Evolutionary conservation across 768 basidiomycete species (phyloP).

Genomic region (Guyanaporus albipodus): DNA sequence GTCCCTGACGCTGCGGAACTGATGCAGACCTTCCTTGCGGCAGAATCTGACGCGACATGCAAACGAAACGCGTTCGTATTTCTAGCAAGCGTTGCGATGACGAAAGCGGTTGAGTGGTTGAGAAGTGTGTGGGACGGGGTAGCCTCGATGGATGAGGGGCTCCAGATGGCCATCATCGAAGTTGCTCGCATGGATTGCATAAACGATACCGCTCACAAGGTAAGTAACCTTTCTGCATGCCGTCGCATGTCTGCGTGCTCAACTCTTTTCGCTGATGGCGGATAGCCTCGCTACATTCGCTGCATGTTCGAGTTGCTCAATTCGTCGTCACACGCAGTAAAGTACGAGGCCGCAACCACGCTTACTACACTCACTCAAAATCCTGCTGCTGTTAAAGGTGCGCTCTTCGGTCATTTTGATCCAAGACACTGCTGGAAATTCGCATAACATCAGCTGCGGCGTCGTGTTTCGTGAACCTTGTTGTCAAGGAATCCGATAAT

Average conservation of each 20-base stretch:
- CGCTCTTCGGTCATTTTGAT: conserved; percentile 1
- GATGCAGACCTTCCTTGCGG: conserved; percentile 92
- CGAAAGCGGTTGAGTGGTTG: conserved; percentile 90
- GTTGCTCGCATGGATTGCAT: conserved; percentile 88
- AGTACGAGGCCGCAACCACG: conserved; percentile 96
- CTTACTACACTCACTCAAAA: conserved; percentile 93
- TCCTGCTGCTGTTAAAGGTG: conserved; percentile 93
- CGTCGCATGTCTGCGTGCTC: conserved; percentile 3
- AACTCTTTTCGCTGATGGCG: not conserved
- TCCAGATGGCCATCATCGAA: conserved; percentile 96
- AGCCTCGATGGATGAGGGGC: conserved; percentile 75
- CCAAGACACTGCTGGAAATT: conserved; percentile 1
- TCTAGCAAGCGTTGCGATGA: conserved; percentile 80
- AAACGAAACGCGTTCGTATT: conserved; percentile 98
- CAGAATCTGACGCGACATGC: conserved; percentile 94
- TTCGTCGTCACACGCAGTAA: conserved; percentile 87
- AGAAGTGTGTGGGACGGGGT: conserved; percentile 82
- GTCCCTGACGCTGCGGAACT: conserved; percentile 96
- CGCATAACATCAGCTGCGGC: conserved; percentile 64
- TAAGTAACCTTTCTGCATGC: conserved; percentile 36
- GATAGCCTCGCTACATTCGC: conserved; percentile 87
- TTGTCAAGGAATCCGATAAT: conserved; percentile 96
- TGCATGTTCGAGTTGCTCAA: conserved; percentile 90
- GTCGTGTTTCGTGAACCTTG: conserved; percentile 79
- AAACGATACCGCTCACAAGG: conserved; percentile 76